Percentiles rank a stretch among this genome's conserved stretches.
These are phyloP conservation scores for Xerocomellus dryophilus DNA, from an alignment of 768 basidiomycete genomes.

Conservation along the genomic window DNA sequence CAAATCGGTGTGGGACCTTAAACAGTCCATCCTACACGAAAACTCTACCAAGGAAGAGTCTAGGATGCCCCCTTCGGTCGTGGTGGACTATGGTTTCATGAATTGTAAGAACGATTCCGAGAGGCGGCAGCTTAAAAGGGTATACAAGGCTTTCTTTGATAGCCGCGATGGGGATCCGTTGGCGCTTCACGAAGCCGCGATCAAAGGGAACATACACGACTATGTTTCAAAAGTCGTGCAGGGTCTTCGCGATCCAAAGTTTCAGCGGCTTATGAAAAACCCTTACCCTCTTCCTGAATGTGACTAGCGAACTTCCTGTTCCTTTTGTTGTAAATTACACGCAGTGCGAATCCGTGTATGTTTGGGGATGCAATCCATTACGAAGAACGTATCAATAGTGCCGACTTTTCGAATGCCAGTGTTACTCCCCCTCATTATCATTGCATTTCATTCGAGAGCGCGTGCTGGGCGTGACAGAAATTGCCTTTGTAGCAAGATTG, in stretches of 20 bases:
- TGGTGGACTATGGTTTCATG: conserved; percentile 3
- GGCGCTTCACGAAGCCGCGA: background rate
- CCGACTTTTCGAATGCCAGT: too few relatives aligned
- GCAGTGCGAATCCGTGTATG: background rate
- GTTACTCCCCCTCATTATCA: too few relatives aligned
- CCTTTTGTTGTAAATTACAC: background rate
- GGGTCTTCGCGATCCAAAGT: background rate
- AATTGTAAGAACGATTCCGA: background rate
- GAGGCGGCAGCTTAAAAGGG: background rate
- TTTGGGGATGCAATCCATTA: too few relatives aligned
- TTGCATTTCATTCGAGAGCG: too few relatives aligned
- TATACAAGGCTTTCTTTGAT: background rate
- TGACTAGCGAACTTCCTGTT: background rate
- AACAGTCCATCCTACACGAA: background rate
- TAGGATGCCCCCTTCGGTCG: background rate
- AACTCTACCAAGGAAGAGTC: background rate
- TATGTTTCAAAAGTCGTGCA: background rate
- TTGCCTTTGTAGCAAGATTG: too few relatives aligned
- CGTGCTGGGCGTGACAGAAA: too few relatives aligned
- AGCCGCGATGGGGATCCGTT: background rate
- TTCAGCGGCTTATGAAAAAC: background rate
- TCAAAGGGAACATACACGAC: background rate
- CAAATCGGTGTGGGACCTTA: conserved; percentile 3
- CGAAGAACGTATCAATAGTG: too few relatives aligned
- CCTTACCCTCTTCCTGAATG: conserved; percentile 1